Conservation (phyloP, 2,329 filamentous ascomycete species). For the Arthrocladium fulminans region DNA sequence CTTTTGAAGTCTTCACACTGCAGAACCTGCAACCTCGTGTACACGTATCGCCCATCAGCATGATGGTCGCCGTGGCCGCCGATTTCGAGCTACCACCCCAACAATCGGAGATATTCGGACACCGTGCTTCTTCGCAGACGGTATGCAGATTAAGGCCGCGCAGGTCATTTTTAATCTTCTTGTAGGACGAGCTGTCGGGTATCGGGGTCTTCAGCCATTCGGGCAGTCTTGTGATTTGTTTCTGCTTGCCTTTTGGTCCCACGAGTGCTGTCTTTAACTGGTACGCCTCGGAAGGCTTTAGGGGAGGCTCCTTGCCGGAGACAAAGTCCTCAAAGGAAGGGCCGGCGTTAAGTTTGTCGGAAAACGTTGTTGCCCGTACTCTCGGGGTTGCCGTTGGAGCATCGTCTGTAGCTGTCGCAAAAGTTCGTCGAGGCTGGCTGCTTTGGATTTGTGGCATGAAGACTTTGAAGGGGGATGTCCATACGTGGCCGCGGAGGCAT, state of each 20-base stretch:
- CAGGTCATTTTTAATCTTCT: conserved; percentile 89
- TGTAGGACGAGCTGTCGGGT: conserved; percentile 75
- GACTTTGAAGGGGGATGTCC: conserved; percentile 22
- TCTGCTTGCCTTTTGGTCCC: conserved; percentile 53
- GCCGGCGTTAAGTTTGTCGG: conserved; percentile 55
- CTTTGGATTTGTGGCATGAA: conserved; percentile 14
- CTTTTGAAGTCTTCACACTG: conserved; percentile 80
- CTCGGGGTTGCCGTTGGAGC: conserved; percentile 27
- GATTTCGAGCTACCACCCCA: conserved; percentile 88
- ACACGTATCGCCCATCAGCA: conserved; percentile 98
- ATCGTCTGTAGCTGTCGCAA: conserved; percentile 38
- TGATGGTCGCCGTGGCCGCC: conserved; percentile 92
- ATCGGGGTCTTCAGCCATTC: conserved; percentile 96
- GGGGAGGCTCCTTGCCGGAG: conserved; percentile 33
- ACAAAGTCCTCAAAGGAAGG: conserved; percentile 59
- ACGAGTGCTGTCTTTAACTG: conserved; percentile 54
- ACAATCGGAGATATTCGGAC: conserved; percentile 95
- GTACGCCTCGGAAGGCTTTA: conserved; percentile 45
- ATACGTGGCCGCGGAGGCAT: conserved; percentile 19
- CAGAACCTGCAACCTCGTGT: conserved; percentile 95
- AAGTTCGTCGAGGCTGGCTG: conserved; percentile 24
- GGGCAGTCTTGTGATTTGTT: conserved; percentile 65
- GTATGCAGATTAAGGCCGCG: conserved; percentile 85
- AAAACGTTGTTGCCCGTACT: conserved; percentile 47
- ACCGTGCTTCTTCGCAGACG: conserved; percentile 94